Percentiles rank a stretch among this genome's conserved stretches.
phyloP scores from a whole-genome alignment of 2,329 filamentous ascomycete species.

The Coleophoma eucalyptorum region DNA sequence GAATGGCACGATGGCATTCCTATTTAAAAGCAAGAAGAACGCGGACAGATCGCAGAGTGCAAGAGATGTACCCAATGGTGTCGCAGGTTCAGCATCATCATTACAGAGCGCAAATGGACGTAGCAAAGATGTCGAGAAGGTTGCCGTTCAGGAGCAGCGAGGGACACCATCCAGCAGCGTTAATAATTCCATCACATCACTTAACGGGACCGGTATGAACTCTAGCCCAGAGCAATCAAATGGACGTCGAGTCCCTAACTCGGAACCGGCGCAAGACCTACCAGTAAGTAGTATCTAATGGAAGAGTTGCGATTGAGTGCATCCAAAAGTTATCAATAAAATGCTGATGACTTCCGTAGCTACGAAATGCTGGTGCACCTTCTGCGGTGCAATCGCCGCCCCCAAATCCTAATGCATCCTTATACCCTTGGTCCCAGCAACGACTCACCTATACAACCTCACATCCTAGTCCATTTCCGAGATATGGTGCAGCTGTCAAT shows the following conservation, averaged over 20 bases:
- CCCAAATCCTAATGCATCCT: constrained; percentile 65
- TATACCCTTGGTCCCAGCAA: constrained; percentile 95
- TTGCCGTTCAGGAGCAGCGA: constrained; percentile 48
- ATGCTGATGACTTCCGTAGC: constrained; percentile 30
- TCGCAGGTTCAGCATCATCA: constrained; percentile 36
- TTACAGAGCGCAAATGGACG: constrained; percentile 42
- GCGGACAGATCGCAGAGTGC: constrained; percentile 54
- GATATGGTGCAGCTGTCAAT: constrained; percentile 97
- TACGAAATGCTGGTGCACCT: constrained; percentile 44
- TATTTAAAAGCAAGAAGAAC: constrained; percentile 79
- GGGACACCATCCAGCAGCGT: constrained; percentile 58
- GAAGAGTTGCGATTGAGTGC: too few species aligned
- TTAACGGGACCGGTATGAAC: constrained; percentile 39
- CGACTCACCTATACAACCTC: constrained; percentile 80
- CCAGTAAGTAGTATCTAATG: constrained; percentile 25
- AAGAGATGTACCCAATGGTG: constrained; percentile 20
- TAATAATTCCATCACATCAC: constrained; percentile 59
- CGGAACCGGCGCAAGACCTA: constrained; percentile 29
- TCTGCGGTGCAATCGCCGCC: constrained; percentile 26
- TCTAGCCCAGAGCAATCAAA: constrained; percentile 40
- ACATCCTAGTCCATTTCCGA: constrained; percentile 83
- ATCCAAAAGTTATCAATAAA: background rate
- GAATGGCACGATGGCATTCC: constrained; percentile 64
- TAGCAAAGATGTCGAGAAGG: constrained; percentile 46
- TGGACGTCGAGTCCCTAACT: constrained; percentile 50